Evolutionary conservation across 257 asterid species (phyloP), one percentile per base, ranked within the genome.

Genomic region (Coffea eugenioides): DNA sequence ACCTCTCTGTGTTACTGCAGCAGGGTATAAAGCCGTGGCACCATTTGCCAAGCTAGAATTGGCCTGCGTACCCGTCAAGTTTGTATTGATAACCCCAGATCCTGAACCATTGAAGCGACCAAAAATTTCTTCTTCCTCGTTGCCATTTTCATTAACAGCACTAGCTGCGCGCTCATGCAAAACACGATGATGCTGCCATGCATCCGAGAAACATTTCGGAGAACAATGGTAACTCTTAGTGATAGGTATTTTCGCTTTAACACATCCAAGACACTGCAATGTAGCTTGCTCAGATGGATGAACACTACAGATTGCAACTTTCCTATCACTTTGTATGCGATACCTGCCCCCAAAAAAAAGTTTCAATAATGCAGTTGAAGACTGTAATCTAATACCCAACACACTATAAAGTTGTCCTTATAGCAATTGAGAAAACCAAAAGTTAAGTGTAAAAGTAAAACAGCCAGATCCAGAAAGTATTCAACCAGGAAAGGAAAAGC

Each of bases 261-360:
- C 86, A 84, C 99, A 96, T 74, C 94, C 93, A 59, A 96, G 84
- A 88, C 99, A 96, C 84, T 96, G 99, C 78, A 92, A 80, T 59
- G 97, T 92, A 59, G 99, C 99, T 84, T 92, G 97, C 85, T 89
- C 97, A 36, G 98, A 88, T 77, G 98, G 97, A 84, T 96, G 99
- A 76, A 96, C 90, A 79, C 97, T 91, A 83, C 99, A 96, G 76
- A 94, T 90, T 74, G 98, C 87, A 79, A 91, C 92, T 84, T 91
- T 91, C 80, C 74, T 91, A 88, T 96, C 98, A 90, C 97, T 96
- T 83, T 92, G 98, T 84, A 96, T 84, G 49, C 99, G 94, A 69
- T 92, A 96, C 99, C 99, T 96, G 89, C 80, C 87, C 73, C 70
- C 68, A n/a, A 31, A 21, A 68, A 70, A 0, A 52, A 45, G 27